phyloP scores from a whole-genome alignment of 73 alveolate species.

The Paramecium bursaria region DNA sequence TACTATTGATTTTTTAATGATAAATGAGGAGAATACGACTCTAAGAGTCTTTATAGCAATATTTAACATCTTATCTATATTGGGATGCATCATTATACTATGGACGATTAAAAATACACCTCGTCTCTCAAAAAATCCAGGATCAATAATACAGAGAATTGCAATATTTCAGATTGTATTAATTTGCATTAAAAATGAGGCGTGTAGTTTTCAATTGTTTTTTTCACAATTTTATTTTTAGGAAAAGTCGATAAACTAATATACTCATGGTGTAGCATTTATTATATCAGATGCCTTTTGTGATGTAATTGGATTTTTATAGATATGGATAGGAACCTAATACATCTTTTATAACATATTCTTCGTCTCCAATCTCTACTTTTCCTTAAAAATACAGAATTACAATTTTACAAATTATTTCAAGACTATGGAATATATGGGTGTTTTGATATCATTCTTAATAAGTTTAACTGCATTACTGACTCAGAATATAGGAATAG shows the following conservation, averaged over 20 bases:
- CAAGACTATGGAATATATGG: background rate
- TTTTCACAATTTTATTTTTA: constrained; percentile 26
- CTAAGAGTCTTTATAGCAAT: constrained; percentile 21
- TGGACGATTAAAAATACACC: constrained; percentile 60
- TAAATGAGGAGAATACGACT: background rate
- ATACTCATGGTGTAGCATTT: constrained; percentile 47
- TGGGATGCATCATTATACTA: constrained; percentile 15
- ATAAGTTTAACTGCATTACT: background rate
- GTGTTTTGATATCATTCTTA: background rate
- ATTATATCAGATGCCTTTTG: background rate
- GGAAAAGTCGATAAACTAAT: too few species aligned
- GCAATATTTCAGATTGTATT: constrained; percentile 25
- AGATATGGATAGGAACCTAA: constrained; percentile 10
- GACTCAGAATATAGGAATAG: background rate
- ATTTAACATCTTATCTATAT: constrained; percentile 3
- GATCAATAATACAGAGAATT: constrained; percentile 35
- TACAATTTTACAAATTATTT: background rate
- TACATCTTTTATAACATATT: constrained; percentile 34
- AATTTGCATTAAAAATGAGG: background rate
- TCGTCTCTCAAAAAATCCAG: constrained; percentile 35
- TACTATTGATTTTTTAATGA: too few species aligned
- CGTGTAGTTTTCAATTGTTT: background rate
- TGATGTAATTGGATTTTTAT: constrained; percentile 5
- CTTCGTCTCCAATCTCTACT: constrained; percentile 23
- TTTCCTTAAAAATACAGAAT: constrained; percentile 12